phyloP scores from a whole-genome alignment of 1,284 basidiomycete species.

The Moesziomyces parantarcticus region DNA sequence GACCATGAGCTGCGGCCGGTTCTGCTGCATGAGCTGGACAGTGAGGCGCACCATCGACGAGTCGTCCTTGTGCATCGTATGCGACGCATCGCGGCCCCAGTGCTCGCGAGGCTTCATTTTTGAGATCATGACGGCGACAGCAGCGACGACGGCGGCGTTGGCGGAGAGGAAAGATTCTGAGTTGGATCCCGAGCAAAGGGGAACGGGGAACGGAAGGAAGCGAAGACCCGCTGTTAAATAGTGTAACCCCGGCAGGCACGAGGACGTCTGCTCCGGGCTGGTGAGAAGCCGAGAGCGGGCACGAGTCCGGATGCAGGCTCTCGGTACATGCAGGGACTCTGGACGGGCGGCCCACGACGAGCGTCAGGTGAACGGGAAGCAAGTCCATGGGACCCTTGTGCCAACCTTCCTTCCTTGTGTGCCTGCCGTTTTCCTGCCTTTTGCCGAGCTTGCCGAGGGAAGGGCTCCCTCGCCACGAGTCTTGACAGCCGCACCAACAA shows the following conservation, averaged over 20 bases:
- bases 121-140: slow-evolving; percentile 1
- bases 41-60: slow-evolving; percentile 37
- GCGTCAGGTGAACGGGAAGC: slow-evolving; percentile 9
- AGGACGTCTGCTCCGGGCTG: neutral
- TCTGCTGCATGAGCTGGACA: slow-evolving; percentile 36
- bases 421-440: no score
- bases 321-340: neutral
- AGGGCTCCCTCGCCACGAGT: no score
- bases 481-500: no score
- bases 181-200: neutral
- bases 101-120: slow-evolving; percentile 6
- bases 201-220: neutral
- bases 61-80: slow-evolving; percentile 23
- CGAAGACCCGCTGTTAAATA: slow-evolving; percentile 1
- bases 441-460: slow-evolving; percentile 1
- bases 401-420: neutral
- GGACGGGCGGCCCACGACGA: neutral
- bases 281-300: neutral
- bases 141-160: no score
- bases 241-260: neutral
- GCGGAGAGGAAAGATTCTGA: neutral
- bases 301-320: neutral
- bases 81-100: slow-evolving; percentile 12
- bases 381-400: neutral
- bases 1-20: slow-evolving; percentile 22